Evolutionary conservation across 495 filamentous ascomycete species (phyloP).

Genomic region (Polyplosphaeria fusca): DNA sequence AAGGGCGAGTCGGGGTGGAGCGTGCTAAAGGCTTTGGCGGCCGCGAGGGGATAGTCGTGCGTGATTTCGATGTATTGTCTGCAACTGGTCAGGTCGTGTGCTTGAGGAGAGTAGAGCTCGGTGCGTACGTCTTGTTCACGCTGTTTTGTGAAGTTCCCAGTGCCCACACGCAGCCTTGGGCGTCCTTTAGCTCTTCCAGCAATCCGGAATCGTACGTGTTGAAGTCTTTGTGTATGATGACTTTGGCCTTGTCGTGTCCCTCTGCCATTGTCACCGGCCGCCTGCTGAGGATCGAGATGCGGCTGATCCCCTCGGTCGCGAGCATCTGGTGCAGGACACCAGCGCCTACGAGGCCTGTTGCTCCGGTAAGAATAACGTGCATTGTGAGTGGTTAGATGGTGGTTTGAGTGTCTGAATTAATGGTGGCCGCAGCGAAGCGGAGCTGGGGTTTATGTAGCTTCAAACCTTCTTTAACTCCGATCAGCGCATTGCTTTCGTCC

Average conservation of each 20-base stretch:
- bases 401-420: background rate
- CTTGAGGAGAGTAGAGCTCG: background rate
- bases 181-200: slow-evolving; percentile 59
- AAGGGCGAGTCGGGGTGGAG: slow-evolving; percentile 51
- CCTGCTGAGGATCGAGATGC: slow-evolving; percentile 64
- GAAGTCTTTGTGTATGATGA: slow-evolving; percentile 67
- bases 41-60: slow-evolving; percentile 58
- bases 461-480: background rate
- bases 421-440: background rate
- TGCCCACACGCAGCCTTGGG: slow-evolving; percentile 68
- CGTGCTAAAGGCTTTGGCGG: slow-evolving; percentile 58
- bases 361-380: slow-evolving; percentile 74
- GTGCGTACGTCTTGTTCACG: slow-evolving; percentile 58
- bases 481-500: background rate
- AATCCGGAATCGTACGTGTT: slow-evolving; percentile 52
- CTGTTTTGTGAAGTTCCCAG: slow-evolving; percentile 57
- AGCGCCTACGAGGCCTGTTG: slow-evolving; percentile 69
- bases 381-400: slow-evolving; percentile 35
- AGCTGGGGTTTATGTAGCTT: background rate
- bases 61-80: slow-evolving; percentile 70
- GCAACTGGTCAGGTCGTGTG: background rate
- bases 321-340: slow-evolving; percentile 63
- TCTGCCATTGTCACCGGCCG: slow-evolving; percentile 63
- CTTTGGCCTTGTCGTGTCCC: slow-evolving; percentile 56
- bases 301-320: slow-evolving; percentile 52